Evolutionary conservation across 176 grass and related monocot genomes (phyloP).

Genomic region (Oryza nivara): DNA sequence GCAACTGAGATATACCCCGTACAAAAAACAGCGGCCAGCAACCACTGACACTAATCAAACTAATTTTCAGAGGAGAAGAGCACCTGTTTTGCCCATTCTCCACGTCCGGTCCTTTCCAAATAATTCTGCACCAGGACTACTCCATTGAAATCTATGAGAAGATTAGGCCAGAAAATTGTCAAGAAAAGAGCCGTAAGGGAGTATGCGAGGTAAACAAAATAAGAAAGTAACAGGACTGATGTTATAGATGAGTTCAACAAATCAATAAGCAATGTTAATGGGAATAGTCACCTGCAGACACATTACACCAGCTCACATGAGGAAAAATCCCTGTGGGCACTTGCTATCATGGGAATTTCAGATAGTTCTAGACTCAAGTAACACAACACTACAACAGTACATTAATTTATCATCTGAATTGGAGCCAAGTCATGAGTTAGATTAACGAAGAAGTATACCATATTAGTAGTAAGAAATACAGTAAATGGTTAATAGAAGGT

Average conservation of each 20-base stretch:
- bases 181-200: conserved; percentile 21
- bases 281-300: not conserved
- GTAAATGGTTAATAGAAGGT: conserved; percentile 11
- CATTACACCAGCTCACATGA: not conserved
- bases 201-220: not conserved
- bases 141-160: conserved; percentile 92
- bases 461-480: conserved; percentile 11
- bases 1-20: not conserved
- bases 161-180: conserved; percentile 14
- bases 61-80: conserved; percentile 10
- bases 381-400: not conserved
- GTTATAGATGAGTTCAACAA: conserved; percentile 21
- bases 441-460: not conserved
- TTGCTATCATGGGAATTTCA: not conserved
- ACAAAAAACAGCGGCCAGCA: not conserved
- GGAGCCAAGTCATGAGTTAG: not conserved
- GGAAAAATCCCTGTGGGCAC: conserved; percentile 18
- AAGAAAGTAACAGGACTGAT: not conserved
- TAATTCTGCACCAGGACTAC: conserved; percentile 96
- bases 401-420: conserved; percentile 15
- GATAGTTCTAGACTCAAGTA: not conserved
- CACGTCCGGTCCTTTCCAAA: conserved; percentile 89
- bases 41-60: not conserved
- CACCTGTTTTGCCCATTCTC: conserved; percentile 90
- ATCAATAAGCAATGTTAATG: not conserved